Evolutionary conservation across 805 yeast genomes (phyloP), one percentile per base, ranked within the genome.

Genomic region (Blastobotrys chiropterorum): DNA sequence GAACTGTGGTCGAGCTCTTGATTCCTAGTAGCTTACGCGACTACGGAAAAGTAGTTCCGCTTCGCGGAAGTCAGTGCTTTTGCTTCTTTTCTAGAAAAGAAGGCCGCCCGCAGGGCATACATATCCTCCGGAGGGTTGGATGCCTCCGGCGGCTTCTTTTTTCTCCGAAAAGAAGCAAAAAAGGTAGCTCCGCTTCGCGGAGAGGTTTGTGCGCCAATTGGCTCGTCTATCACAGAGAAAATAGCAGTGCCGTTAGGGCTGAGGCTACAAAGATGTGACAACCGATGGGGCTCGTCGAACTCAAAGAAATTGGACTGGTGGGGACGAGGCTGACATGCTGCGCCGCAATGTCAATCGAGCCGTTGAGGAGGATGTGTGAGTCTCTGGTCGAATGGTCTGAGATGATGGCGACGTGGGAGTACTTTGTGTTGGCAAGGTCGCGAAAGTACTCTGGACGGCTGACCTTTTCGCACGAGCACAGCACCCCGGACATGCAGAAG

Each of bases 391-490:
- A 26, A 26, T 26, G 34, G 34, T 26, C 34, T 5, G 34, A 26
- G 8, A 26, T 11, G 11, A 26, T 11, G 34, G 34, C 16, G 39
- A 14, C n/a, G n/a, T 26, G 4, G 22, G 49, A 7, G 50, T 26
- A 16, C 5, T 44, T 17, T 13, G 26, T 19, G 13, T n/a, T 42
- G 15, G 34, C 34, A 49, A 52, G 22, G 2, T 52, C 55, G 15
- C 6, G n/a, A 19, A 52, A 43, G 43, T 52, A 52, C 6, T 16
- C 44, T 17, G 21, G 15, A 26, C 15, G 30, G 34, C 20, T 22
- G 3, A 22, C 46, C 34, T 22, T 20, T 14, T 43, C 46, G n/a
- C 46, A 43, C 8, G 34, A 17, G 46, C 46, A 43, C 3, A 22
- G 16, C 46, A 5, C n/a, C n/a, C 8, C 17, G 15, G 17, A n/a